Evolutionary conservation across 805 yeast genomes (phyloP), one percentile per base, ranked within the genome.

Genomic region (Grigorovia humatica): DNA sequence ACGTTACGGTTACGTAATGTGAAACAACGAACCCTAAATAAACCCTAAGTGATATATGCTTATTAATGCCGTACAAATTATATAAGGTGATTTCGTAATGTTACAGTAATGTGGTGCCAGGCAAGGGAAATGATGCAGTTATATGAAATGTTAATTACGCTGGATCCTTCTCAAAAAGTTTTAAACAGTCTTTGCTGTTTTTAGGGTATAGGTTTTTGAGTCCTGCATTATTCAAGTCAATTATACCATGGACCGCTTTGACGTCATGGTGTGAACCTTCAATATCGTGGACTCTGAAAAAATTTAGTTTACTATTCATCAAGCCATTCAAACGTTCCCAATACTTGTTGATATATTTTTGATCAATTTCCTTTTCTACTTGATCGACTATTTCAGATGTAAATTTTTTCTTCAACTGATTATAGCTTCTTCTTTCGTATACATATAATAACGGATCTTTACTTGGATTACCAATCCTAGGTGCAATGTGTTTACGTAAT

Each of bases 401-500:
- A 46, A 51, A 48, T 30, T 32, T 44, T 19, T 43, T 27, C 3
- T 15, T 45, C 15, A 57, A 29, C 17, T 46, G 46, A 7, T 54
- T 48, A 61, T 63, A 64, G 32, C 53, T 23, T 12, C 53, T 53
- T 20, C 49, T 53, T 49, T 65, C 66, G 43, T 57, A 52, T 15
- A 47, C 46, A 48, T 54, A 59, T 19, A 63, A 19, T n/a, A 49
- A 50, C 2, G 70, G 66, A 53, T 66, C 70, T 43, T 65, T 65
- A n/a, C 50, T 55, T 3, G 65, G 61, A 2, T 63, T 55, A 9
- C 23, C 17, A 20, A 62, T 41, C 2, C 17, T 46, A 1, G 54
- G 48, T 2, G 56, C 55, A 9, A 60, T 49, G 7, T 50, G 19
- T 1, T 35, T 43, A 43, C 61, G 52, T 32, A 66, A 49, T 1